Base-by-base conservation (phyloP, 2,329 filamentous ascomycete genomes). In the Fusarium multiceps region DNA sequence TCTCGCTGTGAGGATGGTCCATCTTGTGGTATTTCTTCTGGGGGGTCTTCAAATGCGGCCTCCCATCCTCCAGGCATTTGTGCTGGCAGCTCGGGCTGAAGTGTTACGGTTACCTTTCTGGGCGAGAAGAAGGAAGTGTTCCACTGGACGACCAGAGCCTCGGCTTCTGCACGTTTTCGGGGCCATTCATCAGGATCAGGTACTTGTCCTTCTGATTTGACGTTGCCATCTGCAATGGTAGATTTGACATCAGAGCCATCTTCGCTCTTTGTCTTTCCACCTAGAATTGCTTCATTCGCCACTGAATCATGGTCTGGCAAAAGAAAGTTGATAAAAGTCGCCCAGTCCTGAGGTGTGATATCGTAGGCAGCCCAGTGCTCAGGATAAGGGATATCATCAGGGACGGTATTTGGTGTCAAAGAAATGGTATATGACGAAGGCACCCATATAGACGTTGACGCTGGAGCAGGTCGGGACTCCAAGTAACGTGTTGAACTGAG, bases 271-370 rank as follows among this genome's bases (percentile, higher is more conserved):
- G 84, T 66, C 71, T 88, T 88, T 56, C 84, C 81, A 64, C 86
- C 82, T 18, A 84, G 76, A 20, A 87, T 72, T 49, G 80, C 79
- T 23, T 83, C 82, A 69, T 87, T 88, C 20, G 78, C 76, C 18
- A 75, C 73, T 2, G 78, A 76, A 7, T 79, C 77, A 72, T 86
- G 82, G 55, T 85, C 78, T 0, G 88, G 87, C 23, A 89, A 74
- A 18, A 89, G 75, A 63, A 84, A 85, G 70, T 88, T 88, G 47
- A 87, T 69, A 75, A 90, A 89, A 0, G 87, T 88, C 37, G 82
- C 81, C 88, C 88, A 90, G 73, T 90, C 87, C 70, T 86, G 83
- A 16, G 77, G 69, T 2, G 78, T 82, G 14, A 88, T 80, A 55
- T 87, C 85, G 41, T 82, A 82, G 7, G 68, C 69, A 8, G 74